Evolutionary conservation across 768 basidiomycete genomes (phyloP), one percentile per base, ranked within the genome.

Genomic region (Psilocybe cyanescens): DNA sequence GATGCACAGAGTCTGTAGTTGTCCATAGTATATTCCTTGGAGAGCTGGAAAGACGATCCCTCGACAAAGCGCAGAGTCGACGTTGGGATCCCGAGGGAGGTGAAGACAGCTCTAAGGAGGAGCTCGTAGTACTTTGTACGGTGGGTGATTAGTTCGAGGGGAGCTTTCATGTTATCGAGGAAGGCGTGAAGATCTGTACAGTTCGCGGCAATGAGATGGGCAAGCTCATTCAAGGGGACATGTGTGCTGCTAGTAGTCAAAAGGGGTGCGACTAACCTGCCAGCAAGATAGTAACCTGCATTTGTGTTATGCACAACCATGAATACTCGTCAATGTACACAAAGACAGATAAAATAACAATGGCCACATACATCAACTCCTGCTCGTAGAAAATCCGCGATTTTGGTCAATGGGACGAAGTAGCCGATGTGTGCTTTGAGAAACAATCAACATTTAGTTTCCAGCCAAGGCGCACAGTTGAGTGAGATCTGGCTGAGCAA

Each of bases 111-210:
- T 48, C 84, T 84, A 29, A 99, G 83, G 59, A 98, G 61, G 70
- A 83, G 82, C 67, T 93, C 79, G 79, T 99, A 99, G 86, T 97
- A 99, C 67, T 89, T 87, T 60, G 91, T 92, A 29, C 96, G 85
- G 76, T 95, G 83, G 0, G 82, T 84, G 50, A 99, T 94, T 60
- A 97, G 91, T 51, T 95, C 94, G 1, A 97, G 78, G 0, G 97
- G 96, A 0, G 97, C 96, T 76, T 99, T 99, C 67, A 96, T 80
- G 71, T 98, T 97, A 73, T 99, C 97, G 50, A 99, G 86, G 81
- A 99, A 99, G 6, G 95, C 97, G 68, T 99, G 97, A 11, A 98
- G 86, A 72, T 97, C 95, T 93, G 71, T 44, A 31, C 24, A 16
- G 16, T 11, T 28, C 58, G 14, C 14, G 41, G 14, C 14, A 44